Base-by-base conservation (phyloP, 441 rosid genomes). In the Bocquillonia castaneifolia region DNA sequence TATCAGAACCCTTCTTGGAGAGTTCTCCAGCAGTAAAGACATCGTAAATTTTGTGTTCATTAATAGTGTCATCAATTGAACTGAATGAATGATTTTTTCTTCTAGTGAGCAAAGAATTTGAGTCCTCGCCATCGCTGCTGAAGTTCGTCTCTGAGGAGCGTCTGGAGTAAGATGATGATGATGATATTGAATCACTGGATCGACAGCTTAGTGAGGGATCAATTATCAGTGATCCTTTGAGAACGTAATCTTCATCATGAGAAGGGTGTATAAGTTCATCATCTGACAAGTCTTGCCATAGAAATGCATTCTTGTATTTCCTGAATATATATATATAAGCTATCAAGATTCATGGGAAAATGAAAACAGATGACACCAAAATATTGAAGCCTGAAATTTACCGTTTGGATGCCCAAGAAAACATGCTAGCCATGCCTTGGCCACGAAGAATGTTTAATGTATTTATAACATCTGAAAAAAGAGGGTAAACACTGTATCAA, bases 331-430 rank as follows among this genome's bases (percentile, higher is more conserved):
- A n/a, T n/a, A 59, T 37, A 0, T 29, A n/a, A 58, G 14, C 1
- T 9, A 34, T 18, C n/a, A 28, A 37, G 14, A 50, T 32, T 13
- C 7, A 40, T 36, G 18, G 52, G 28, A 68, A 69, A 37, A 52
- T 4, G 22, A 52, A 1, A 32, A 45, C 3, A 53, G 17, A 8
- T 18, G n/a, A 12, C 42, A 15, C 42, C 12, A 23, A 12, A 67
- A 57, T 31, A 25, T 48, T 47, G 9, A n/a, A 48, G 45, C 28
- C 22, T 32, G 12, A 57, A 13, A 23, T 20, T 25, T 75, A 87
- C 96, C 96, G 60, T 84, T 90, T 92, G 1, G 92, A 84, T 15
- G 98, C 87, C 97, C 98, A 90, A 3, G 93, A 92, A 74, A 83
- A 90, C 79, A 79, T 73, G 73, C 71, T 75, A 3, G 96, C 90